These are phyloP conservation scores for Penicillium expansum DNA, from an alignment of 2,329 filamentous ascomycete species.

Conservation along the genomic window DNA sequence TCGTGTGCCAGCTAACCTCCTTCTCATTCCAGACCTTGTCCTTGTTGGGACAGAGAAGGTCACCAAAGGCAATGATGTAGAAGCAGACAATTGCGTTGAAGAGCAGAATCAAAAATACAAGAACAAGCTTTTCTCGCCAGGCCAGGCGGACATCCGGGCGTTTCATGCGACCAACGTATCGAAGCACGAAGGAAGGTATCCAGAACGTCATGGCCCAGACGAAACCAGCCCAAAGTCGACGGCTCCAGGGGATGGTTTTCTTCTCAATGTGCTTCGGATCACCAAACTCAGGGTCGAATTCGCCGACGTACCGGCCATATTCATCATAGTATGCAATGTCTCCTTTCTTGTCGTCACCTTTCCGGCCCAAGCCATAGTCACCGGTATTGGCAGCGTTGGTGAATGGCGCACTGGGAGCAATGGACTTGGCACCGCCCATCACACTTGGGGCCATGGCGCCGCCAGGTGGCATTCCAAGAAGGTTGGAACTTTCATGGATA, in stretches of 20 bases:
- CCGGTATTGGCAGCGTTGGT: slow-evolving; percentile 57
- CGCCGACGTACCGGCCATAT: slow-evolving; percentile 62
- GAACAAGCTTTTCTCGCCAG: slow-evolving; percentile 90
- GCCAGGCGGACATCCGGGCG: slow-evolving; percentile 94
- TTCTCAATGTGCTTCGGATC: slow-evolving; percentile 74
- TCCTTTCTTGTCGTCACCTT: slow-evolving; percentile 75
- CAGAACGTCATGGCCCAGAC: slow-evolving; percentile 90
- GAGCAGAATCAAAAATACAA: slow-evolving; percentile 75
- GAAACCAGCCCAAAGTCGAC: slow-evolving; percentile 75
- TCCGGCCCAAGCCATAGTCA: slow-evolving; percentile 84
- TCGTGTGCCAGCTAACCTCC: slow-evolving; percentile 69
- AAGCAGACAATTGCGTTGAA: slow-evolving; percentile 82
- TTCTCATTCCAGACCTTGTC: slow-evolving; percentile 80
- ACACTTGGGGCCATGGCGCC: slow-evolving; percentile 51
- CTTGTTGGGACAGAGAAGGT: slow-evolving; percentile 81
- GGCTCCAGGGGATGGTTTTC: slow-evolving; percentile 58
- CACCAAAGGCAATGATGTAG: slow-evolving; percentile 85
- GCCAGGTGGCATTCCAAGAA: slow-evolving; percentile 53
- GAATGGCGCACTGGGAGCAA: slow-evolving; percentile 47
- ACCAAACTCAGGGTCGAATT: slow-evolving; percentile 73
- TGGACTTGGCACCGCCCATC: slow-evolving; percentile 54
- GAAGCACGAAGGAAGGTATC: slow-evolving; percentile 83
- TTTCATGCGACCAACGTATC: slow-evolving; percentile 89
- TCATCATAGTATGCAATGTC: slow-evolving; percentile 71
- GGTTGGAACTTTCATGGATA: slow-evolving; percentile 58